Conservation (phyloP, 2,329 filamentous ascomycete genomes). For the Periconia sp. region DNA sequence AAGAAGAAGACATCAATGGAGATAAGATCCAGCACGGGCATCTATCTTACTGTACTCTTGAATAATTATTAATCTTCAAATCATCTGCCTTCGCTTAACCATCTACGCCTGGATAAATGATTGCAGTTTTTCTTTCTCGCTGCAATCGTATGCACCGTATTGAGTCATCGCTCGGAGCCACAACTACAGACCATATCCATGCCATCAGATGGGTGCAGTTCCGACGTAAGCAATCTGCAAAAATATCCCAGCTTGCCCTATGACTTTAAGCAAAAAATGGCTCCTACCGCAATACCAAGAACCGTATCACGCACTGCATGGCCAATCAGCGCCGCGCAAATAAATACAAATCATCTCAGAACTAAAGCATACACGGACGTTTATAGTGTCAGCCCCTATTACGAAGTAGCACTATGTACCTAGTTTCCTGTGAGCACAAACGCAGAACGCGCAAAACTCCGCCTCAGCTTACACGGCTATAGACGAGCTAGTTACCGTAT, state of each 20-base stretch:
- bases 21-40: too few species aligned
- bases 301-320: background rate
- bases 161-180: background rate
- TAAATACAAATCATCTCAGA: background rate
- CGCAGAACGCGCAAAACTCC: background rate
- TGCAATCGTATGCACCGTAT: background rate
- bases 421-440: too few species aligned
- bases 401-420: background rate
- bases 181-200: too few species aligned
- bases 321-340: background rate
- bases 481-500: background rate
- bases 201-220: background rate
- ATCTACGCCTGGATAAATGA: too few species aligned
- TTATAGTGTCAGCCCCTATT: background rate
- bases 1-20: too few species aligned
- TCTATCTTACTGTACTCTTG: too few species aligned
- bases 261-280: too few species aligned
- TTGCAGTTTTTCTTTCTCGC: background rate
- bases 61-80: too few species aligned
- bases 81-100: too few species aligned
- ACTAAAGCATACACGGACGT: background rate
- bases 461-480: background rate
- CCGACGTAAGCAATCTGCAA: too few species aligned
- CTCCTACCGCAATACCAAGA: too few species aligned
- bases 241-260: too few species aligned